Base-by-base conservation (phyloP, 805 yeast genomes). In the Candida ulmi region DNA sequence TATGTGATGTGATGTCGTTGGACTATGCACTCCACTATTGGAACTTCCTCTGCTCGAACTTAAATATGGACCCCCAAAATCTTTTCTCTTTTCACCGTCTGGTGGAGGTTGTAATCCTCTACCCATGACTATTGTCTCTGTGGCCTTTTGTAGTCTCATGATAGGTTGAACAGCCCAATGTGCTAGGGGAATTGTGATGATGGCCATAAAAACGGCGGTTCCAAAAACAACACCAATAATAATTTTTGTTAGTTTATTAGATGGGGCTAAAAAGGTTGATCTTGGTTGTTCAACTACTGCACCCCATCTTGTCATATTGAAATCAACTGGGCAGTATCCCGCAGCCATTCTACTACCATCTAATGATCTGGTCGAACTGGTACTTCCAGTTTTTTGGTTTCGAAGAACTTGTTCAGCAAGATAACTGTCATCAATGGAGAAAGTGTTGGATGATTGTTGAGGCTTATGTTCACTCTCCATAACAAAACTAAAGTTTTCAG, bases 161-260 rank as follows among this genome's bases (percentile, higher is more conserved):
- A 88, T 87, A 0, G 97, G 96, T 46, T 84, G 63, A 6, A 88
- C 90, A 27, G 90, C 88, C 68, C 80, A 83, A 43, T 85, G 88
- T 0, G 95, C 88, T 39, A 88, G 60, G 5, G 93, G 90, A 57
- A 88, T 74, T 1, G 96, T 86, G n/a, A 85, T 57, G 1, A 85
- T 44, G 47, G 85, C 78, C 68, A 87, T 77, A 45, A 83, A 73
- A 1, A 67, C 85, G 4, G 93, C 93, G 17, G 84, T 76, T 1
- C 85, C 95, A 29, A 88, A 65, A 18, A 85, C 87, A 1, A 85
- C 81, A 5, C 93, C 95, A 33, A 80, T 71, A 43, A 86, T 81
- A 36, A 88, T 82, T 46, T 76, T 76, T 2, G 80, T 71, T 30
- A 88, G 61, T 45, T 71, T 73, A 17, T 69, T 62, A 5, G 82